Base-by-base conservation (phyloP, 1,139 yeast genomes). In the Kodamaea derodonti region DNA sequence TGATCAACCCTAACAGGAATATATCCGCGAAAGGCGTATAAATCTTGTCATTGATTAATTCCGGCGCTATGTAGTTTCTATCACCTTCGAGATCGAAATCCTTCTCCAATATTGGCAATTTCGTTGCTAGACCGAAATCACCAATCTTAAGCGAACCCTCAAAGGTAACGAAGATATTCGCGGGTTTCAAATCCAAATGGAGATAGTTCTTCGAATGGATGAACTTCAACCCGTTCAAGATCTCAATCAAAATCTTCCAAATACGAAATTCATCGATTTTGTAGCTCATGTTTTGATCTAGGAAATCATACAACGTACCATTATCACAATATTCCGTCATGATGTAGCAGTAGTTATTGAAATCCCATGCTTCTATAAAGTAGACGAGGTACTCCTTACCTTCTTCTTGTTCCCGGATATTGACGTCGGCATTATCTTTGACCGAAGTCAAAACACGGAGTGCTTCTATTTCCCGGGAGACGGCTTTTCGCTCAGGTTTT, bases 61-160 rank as follows among this genome's bases (percentile, higher is more conserved):
- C 99, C 1, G 98, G 98, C 0, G 99, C 98, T 60, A 92, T 92
- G 59, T 92, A 92, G 58, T 92, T 96, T 32, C 98, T 72, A 56
- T 94, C 98, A 23, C 98, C 98, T 60, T 94, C 98, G 45, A 95
- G 75, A 58, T 92, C 98, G 52, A 87, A 75, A 44, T 69, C 79
- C 38, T 63, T 70, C 37, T 72, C 77, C 13, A 73, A 58, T 20
- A 73, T 68, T 3, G 82, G 81, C 56, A 79, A 52, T 61, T 75
- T 52, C 55, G 69, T 71, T 17, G 66, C 76, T 45, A 78, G 61
- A 4, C 84, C 84, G 60, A 85, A 85, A 60, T 84, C 95, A 9
- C 95, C 95, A 52, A 84, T 84, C 60, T 84, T 85, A 47, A 84
- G 72, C 24, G 81, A 77, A 14, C 99, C 99, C 60, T 92, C 98